Evolutionary conservation across 371 early-diverging fungal genomes (phyloP).

Genomic region (Chytridiales sp.): DNA sequence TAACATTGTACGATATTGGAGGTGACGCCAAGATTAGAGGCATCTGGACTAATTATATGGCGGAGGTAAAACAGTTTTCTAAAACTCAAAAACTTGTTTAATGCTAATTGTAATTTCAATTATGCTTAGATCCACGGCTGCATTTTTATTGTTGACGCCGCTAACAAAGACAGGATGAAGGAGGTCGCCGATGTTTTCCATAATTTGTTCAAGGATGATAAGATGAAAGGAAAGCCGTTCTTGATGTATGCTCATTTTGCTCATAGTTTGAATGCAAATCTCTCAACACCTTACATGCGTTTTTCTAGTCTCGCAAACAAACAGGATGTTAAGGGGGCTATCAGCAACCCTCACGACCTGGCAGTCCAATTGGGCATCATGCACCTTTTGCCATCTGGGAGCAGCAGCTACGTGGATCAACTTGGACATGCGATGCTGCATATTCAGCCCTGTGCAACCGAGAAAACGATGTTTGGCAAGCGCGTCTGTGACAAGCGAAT

Average conservation of each 20-base stretch:
- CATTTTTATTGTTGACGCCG: slow-evolving; percentile 39
- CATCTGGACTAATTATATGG: slow-evolving; percentile 43
- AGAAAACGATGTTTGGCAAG: background rate
- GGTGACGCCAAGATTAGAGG: slow-evolving; percentile 34
- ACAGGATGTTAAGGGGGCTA: slow-evolving; percentile 19
- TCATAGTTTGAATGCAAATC: background rate
- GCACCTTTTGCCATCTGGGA: background rate
- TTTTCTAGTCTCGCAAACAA: slow-evolving; percentile 35
- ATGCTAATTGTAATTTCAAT: background rate
- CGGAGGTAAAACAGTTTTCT: slow-evolving; percentile 30
- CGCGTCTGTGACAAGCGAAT: slow-evolving; percentile 8
- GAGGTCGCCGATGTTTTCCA: slow-evolving; percentile 28
- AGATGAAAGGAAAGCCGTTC: slow-evolving; percentile 40
- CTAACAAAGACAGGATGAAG: slow-evolving; percentile 19
- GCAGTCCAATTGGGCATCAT: slow-evolving; percentile 1
- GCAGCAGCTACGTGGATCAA: background rate
- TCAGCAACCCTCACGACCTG: background rate
- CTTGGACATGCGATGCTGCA: background rate
- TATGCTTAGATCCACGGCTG: slow-evolving; percentile 29
- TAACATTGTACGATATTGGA: slow-evolving; percentile 37
- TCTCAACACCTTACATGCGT: background rate
- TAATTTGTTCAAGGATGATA: slow-evolving; percentile 20
- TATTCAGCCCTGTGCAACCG: slow-evolving; percentile 17
- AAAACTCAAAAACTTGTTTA: background rate
- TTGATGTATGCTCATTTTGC: slow-evolving; percentile 30